Evolutionary conservation across 2,329 filamentous ascomycete genomes (phyloP).

Genomic region (Coniochaeta sp.): DNA sequence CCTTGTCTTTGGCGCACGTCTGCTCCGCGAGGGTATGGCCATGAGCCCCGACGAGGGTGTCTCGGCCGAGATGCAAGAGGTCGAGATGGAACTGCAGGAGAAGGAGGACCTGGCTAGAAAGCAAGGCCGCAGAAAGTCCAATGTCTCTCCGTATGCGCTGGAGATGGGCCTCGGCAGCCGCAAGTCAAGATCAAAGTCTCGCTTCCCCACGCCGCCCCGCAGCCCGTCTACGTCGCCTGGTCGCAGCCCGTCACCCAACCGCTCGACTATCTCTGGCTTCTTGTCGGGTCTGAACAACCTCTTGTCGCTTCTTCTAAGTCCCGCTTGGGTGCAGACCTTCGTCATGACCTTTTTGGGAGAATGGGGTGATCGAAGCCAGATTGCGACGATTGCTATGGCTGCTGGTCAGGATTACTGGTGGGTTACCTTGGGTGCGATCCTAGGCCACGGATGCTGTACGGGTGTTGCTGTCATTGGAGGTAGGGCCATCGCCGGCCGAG

Average conservation of each 20-base stretch:
- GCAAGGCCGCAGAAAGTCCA: slow-evolving; percentile 54
- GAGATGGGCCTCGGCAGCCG: slow-evolving; percentile 69
- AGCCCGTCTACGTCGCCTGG: slow-evolving; percentile 69
- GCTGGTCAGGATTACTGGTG: slow-evolving; percentile 98
- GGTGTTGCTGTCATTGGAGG: slow-evolving; percentile 87
- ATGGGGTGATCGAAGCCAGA: slow-evolving; percentile 96
- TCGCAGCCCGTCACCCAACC: slow-evolving; percentile 46
- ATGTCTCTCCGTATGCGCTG: slow-evolving; percentile 66
- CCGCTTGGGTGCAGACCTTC: slow-evolving; percentile 98
- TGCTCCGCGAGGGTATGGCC: slow-evolving; percentile 77
- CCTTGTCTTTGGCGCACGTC: slow-evolving; percentile 77
- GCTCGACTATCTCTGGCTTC: slow-evolving; percentile 28
- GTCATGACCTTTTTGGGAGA: slow-evolving; percentile 98
- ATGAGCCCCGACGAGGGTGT: slow-evolving; percentile 91
- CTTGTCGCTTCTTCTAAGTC: slow-evolving; percentile 78
- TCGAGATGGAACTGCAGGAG: slow-evolving; percentile 87
- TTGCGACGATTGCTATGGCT: slow-evolving; percentile 98
- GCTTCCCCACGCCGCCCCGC: slow-evolving; percentile 71
- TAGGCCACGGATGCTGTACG: slow-evolving; percentile 85
- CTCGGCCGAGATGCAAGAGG: slow-evolving; percentile 95
- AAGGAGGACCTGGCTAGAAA: slow-evolving; percentile 74
- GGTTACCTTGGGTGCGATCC: slow-evolving; percentile 83
- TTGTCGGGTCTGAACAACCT: slow-evolving; percentile 73
- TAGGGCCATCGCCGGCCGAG: slow-evolving; percentile 82
- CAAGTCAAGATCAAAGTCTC: slow-evolving; percentile 65